A percentile compares a stretch with the other conserved stretches of the same genome.
These are phyloP conservation scores for Russula ochroleuca DNA, from an alignment of 768 basidiomycete genomes.

Conservation along the genomic window DNA sequence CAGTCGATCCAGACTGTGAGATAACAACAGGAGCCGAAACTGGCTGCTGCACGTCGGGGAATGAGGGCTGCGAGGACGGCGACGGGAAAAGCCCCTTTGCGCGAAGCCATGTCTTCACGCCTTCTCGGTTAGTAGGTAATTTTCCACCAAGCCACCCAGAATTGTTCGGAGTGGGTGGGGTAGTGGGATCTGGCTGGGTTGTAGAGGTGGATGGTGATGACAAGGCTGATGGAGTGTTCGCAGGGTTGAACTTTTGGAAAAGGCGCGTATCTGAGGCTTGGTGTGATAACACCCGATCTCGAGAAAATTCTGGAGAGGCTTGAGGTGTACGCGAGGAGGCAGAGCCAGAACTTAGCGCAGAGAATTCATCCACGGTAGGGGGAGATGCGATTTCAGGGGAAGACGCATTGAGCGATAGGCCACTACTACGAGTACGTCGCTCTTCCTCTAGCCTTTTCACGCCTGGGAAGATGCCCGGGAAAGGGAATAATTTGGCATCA, in stretches of 20 bases:
- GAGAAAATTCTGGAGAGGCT: constrained; percentile 44
- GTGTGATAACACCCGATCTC: constrained; percentile 62
- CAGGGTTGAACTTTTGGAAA: constrained; percentile 47
- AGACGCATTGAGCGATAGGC: constrained; percentile 46
- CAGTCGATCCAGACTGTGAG: constrained; percentile 36
- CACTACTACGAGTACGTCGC: constrained; percentile 50
- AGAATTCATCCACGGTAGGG: constrained; percentile 44
- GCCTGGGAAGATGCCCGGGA: constrained; percentile 90
- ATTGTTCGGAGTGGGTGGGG: constrained; percentile 37
- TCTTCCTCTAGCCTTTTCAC: constrained; percentile 75
- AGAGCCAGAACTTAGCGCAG: constrained; percentile 41
- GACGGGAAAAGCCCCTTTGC: constrained; percentile 54
- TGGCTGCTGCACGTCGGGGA: constrained; percentile 21
- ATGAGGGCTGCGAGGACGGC: constrained; percentile 33
- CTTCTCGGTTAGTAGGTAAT: constrained; percentile 71
- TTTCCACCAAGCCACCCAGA: constrained; percentile 39
- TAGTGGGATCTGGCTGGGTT: constrained; percentile 45
- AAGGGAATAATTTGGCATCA: constrained; percentile 79
- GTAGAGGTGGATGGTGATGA: constrained; percentile 45
- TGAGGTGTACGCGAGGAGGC: constrained; percentile 49
- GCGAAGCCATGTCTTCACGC: constrained; percentile 76
- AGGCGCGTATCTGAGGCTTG: constrained; percentile 68
- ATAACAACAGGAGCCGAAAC: constrained; percentile 35
- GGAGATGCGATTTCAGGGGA: constrained; percentile 47
- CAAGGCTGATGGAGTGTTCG: constrained; percentile 38